Evolutionary conservation across 495 filamentous ascomycete genomes (phyloP).

Genomic region (Aspergillus nanangensis): DNA sequence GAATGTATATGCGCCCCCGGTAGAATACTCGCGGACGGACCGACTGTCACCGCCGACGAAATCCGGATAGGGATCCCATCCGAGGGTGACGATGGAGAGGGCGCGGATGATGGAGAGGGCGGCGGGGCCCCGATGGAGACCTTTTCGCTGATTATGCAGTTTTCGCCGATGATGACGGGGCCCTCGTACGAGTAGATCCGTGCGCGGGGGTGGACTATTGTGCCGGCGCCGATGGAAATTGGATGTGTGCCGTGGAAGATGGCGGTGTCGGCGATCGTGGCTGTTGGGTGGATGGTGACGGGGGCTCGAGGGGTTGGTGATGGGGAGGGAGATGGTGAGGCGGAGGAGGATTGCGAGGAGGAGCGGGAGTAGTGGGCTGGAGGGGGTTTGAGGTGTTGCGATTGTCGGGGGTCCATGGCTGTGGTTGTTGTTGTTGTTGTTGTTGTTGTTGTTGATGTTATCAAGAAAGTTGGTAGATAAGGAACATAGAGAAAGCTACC

Average conservation of each 20-base stretch:
- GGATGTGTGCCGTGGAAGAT: slow-evolving; percentile 65
- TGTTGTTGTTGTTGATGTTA: too few species aligned
- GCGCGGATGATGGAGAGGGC: slow-evolving; percentile 15
- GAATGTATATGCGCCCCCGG: slow-evolving; percentile 36
- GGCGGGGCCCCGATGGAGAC: slow-evolving; percentile 51
- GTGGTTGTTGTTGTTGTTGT: too few species aligned
- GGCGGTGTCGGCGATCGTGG: slow-evolving; percentile 74
- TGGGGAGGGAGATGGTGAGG: too few species aligned
- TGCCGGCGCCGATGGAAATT: slow-evolving; percentile 65
- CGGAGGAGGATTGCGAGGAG: too few species aligned
- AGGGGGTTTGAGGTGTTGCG: too few species aligned
- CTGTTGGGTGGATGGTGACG: slow-evolving; percentile 61
- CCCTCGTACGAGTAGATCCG: slow-evolving; percentile 65
- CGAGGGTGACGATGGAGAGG: neutral
- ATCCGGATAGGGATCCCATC: slow-evolving; percentile 23
- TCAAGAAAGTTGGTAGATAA: too few species aligned
- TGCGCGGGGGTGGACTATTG: slow-evolving; percentile 78
- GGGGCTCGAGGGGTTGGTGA: slow-evolving; percentile 46
- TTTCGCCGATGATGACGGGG: slow-evolving; percentile 65
- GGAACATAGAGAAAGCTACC: too few species aligned
- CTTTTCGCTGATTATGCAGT: slow-evolving; percentile 75
- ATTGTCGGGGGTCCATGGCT: too few species aligned
- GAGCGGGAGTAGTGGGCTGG: too few species aligned
- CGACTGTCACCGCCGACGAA: slow-evolving; percentile 33
- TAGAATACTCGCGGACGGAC: slow-evolving; percentile 24